These are phyloP conservation scores for Penicillium corylophilum DNA, from an alignment of 2,329 filamentous ascomycete species.

Conservation along the genomic window DNA sequence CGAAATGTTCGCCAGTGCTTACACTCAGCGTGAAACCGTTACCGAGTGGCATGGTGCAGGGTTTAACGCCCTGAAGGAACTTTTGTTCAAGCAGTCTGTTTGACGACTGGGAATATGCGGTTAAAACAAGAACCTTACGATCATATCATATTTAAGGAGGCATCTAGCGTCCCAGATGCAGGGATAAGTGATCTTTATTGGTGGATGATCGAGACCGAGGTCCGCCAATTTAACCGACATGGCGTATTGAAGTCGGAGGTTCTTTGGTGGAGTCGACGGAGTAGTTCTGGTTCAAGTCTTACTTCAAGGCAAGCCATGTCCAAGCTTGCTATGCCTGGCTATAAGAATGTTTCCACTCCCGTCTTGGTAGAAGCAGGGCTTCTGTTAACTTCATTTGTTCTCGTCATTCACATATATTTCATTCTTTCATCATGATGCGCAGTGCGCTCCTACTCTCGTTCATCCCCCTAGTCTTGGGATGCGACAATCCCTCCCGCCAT, in stretches of 20 bases:
- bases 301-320: background rate
- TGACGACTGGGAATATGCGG: no score
- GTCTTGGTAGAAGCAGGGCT: background rate
- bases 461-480: slow-evolving; percentile 23
- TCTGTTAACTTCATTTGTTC: background rate
- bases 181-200: background rate
- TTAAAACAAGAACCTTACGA: background rate
- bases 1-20: background rate
- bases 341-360: background rate
- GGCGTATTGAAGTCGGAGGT: no score
- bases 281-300: background rate
- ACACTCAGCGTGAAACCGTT: slow-evolving; percentile 11
- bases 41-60: background rate
- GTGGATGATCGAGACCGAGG: background rate
- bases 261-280: no score
- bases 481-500: slow-evolving; percentile 20
- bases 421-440: slow-evolving; percentile 23
- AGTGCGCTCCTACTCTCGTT: slow-evolving; percentile 25
- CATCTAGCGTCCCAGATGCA: background rate
- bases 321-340: background rate
- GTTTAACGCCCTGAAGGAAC: background rate
- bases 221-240: background rate
- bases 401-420: slow-evolving; percentile 5
- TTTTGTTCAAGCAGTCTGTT: no score
- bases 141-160: background rate